Base-by-base conservation (phyloP, 169 alveolate species). In the Plasmodium falciparum region DNA sequence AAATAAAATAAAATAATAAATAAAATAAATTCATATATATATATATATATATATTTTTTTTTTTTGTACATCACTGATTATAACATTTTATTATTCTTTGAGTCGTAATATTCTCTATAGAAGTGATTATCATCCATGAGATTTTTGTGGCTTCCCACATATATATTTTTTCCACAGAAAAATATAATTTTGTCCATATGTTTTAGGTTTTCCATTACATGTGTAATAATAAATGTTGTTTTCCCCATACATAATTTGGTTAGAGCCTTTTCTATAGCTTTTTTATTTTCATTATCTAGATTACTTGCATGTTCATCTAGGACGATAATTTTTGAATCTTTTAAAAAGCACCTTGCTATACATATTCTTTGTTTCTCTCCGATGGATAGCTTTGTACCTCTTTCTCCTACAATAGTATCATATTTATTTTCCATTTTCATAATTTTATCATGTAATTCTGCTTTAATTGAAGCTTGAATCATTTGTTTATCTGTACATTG, bases 251-350 rank as follows among this genome's bases (percentile, higher is more conserved):
- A 86, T 72, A 86, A 72, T 50, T 86, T 86, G 3, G 62, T 71
- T 72, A 86, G 66, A 15, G 92, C 92, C 56, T 73, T 86, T 50
- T 86, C 88, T 33, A 86, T 86, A 12, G 58, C 58, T 58, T 86
- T 86, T 89, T 97, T 98, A 24, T 98, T 96, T 85, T 94, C 95
- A 52, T 95, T 88, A 89, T 99, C 99, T 22, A 98, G 94, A 12
- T 99, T 98, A 26, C 99, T 96, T 24, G 99, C 98, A n/a, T 99
- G 99, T 90, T 99, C 99, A 93, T 99, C 99, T 92, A 99, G 95
- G 17, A 98, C 90, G 75, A 98, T 94, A 24, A 99, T 97, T 52
- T 98, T 97, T 3, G 99, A 98, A 85, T 97, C 94, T 80, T 98
- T 97, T 54, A 98, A 85, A 85, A 99, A 92, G 8, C 99, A 99